Conservation (phyloP, 331 rosid species). For the Malus hybrid region DNA sequence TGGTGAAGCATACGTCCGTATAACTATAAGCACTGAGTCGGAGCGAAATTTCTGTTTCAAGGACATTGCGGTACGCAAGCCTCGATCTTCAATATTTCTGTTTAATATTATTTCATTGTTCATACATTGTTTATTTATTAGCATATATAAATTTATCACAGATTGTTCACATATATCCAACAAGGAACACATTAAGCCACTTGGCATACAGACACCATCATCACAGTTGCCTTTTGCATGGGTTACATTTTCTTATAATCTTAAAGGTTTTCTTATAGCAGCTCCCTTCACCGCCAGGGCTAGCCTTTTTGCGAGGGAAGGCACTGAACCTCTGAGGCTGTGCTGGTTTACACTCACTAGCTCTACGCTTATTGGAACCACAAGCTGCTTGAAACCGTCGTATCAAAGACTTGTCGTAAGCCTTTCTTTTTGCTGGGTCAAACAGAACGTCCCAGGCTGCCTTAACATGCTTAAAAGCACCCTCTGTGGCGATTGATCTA, state of each 20-base stretch:
- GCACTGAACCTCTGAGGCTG: neutral
- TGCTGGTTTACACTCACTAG: neutral
- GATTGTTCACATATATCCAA: no score
- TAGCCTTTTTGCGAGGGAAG: neutral
- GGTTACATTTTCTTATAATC: neutral
- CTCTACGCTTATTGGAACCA: neutral
- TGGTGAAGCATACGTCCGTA: no score
- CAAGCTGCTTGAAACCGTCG: neutral
- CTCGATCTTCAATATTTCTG: no score
- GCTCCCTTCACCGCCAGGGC: neutral
- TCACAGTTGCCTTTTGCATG: neutral
- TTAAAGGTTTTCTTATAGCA: neutral
- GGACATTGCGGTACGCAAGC: no score
- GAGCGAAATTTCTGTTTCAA: no score
- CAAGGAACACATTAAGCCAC: neutral
- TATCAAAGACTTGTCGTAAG: neutral
- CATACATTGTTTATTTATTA: no score
- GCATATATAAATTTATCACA: no score
- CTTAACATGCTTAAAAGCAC: neutral
- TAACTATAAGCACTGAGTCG: no score
- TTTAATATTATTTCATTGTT: no score
- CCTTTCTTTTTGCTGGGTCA: neutral
- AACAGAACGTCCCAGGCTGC: neutral
- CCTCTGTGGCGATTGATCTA: neutral
- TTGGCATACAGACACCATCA: neutral